Percentiles rank a stretch among this genome's conserved stretches.
phyloP scores from a whole-genome alignment of 495 filamentous ascomycete species.

The Trichoderma parareesei region DNA sequence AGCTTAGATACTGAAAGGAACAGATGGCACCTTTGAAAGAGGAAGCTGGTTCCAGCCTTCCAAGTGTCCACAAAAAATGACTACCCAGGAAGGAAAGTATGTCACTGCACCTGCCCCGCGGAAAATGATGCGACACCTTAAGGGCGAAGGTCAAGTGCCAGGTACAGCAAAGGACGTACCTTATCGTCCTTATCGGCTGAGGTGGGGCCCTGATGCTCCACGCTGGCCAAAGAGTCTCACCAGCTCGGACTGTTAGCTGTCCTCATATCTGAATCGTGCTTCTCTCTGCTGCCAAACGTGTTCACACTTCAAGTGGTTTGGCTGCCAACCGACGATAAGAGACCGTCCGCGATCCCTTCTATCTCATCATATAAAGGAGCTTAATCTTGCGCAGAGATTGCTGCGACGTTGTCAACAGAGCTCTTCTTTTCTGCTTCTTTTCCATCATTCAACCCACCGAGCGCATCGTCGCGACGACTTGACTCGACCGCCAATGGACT shows the following conservation, averaged over 20 bases:
- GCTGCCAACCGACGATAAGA: neutral
- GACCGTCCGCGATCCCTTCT: neutral
- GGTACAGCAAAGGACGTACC: too few relatives aligned
- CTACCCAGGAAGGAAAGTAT: neutral
- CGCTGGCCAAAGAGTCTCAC: neutral
- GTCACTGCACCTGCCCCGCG: too few relatives aligned
- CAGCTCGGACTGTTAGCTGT: neutral
- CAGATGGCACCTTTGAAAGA: neutral
- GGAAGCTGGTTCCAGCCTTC: neutral
- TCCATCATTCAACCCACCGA: neutral
- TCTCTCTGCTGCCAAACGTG: neutral
- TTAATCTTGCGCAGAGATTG: neutral
- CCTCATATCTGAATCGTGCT: neutral
- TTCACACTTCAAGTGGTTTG: neutral
- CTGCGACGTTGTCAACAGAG: neutral
- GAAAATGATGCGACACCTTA: too few relatives aligned
- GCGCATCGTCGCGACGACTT: neutral
- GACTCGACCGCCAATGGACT: slow-evolving; percentile 34
- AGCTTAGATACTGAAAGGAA: neutral
- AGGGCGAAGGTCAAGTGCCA: too few relatives aligned
- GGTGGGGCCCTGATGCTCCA: neutral
- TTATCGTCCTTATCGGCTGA: too few relatives aligned
- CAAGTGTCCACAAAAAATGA: neutral
- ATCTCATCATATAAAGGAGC: neutral
- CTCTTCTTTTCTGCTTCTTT: neutral